Conservation (phyloP, 1,139 yeast species). For the Geotrichum fermentans region DNA sequence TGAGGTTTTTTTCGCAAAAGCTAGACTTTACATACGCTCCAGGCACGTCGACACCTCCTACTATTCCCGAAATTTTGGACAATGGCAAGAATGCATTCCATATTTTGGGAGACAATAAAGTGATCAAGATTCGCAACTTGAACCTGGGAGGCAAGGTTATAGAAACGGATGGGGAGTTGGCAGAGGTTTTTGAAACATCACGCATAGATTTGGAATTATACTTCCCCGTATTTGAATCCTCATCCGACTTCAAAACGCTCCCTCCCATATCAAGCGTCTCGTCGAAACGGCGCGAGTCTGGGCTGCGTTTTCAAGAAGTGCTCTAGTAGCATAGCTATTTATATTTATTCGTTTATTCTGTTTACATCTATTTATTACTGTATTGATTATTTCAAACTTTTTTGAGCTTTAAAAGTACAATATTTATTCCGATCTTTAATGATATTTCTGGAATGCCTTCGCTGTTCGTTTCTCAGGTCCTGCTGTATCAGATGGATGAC, state of each 20-base stretch:
- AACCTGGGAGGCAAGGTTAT: constrained; percentile 24
- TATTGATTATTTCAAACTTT: background rate
- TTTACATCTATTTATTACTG: background rate
- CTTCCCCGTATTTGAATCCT: constrained; percentile 15
- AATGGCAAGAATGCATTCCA: constrained; percentile 68
- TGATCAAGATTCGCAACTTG: constrained; percentile 35
- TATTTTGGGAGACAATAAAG: constrained; percentile 40
- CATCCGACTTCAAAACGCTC: background rate
- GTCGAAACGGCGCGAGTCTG: background rate
- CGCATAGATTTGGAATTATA: constrained; percentile 19
- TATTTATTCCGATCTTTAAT: too few species aligned
- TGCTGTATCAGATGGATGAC: too few species aligned
- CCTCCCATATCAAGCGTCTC: too few species aligned
- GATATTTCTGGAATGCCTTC: too few species aligned
- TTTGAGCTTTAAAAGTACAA: too few species aligned
- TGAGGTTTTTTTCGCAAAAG: constrained; percentile 42
- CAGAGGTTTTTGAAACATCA: constrained; percentile 30
- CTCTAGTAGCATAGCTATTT: constrained; percentile 1
- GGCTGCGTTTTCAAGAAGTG: constrained; percentile 15
- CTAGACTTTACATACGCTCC: constrained; percentile 60
- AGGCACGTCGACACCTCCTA: constrained; percentile 61
- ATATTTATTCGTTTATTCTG: background rate
- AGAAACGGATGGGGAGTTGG: constrained; percentile 35
- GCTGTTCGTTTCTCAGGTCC: too few species aligned
- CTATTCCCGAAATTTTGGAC: constrained; percentile 59